These are phyloP conservation scores for Alnus rubra DNA, from an alignment of 306 rosid genomes.

Conservation along the genomic window DNA sequence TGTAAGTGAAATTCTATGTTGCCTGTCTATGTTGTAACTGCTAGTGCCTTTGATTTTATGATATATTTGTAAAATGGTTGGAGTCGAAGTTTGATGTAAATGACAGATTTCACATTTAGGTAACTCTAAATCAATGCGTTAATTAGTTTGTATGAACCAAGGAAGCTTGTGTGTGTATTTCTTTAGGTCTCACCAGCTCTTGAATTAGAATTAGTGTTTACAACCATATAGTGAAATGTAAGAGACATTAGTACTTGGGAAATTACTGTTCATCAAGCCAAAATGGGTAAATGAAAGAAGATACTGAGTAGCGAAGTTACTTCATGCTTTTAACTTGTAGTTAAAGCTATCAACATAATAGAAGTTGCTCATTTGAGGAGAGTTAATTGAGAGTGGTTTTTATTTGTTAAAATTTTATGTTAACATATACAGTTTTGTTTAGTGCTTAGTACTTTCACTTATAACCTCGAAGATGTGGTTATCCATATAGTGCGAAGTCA, in stretches of 20 bases:
- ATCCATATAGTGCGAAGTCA: constrained; percentile 79
- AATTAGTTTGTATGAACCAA: background rate
- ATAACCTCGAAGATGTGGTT: constrained; percentile 21
- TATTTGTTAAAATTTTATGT: background rate
- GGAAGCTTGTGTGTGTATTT: background rate
- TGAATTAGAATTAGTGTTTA: no score
- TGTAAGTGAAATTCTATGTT: background rate
- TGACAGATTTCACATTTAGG: no score
- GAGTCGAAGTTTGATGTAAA: no score
- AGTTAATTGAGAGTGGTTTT: no score
- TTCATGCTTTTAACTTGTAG: background rate
- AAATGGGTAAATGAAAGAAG: no score
- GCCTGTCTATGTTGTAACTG: background rate
- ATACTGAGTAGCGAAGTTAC: no score
- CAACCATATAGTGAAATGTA: no score
- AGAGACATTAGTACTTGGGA: no score
- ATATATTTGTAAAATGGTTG: background rate
- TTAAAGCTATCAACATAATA: background rate
- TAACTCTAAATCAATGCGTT: no score
- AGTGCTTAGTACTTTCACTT: constrained; percentile 1
- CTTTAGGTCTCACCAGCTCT: no score
- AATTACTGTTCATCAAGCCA: no score
- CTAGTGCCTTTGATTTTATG: background rate
- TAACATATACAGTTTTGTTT: background rate
- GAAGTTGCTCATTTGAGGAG: no score